These are phyloP conservation scores for Parasitella parasitica DNA, from an alignment of 371 early-diverging fungal species.

Conservation along the genomic window DNA sequence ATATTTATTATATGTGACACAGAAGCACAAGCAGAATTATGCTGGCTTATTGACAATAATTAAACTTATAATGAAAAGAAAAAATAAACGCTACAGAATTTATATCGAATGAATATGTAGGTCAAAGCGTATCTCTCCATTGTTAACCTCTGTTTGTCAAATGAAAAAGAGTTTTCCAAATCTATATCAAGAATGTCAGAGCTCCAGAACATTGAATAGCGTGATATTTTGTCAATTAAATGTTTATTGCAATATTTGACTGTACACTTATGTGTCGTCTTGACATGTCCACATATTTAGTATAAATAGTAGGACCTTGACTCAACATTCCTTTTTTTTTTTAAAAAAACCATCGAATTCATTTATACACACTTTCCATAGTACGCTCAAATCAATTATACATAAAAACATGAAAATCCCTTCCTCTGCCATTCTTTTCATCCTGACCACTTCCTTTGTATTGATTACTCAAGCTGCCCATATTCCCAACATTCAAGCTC, in stretches of 20 bases:
- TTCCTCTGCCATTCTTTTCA: not conserved
- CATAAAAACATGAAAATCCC: not conserved
- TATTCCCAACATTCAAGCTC: constrained; percentile 7
- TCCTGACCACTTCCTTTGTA: not conserved
- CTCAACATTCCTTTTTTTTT: not conserved
- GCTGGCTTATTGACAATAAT: too few relatives aligned
- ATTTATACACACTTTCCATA: not conserved
- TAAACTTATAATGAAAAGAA: too few relatives aligned
- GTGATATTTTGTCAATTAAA: not conserved
- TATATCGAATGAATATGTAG: too few relatives aligned
- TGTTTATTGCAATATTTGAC: not conserved
- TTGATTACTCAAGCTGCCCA: constrained; percentile 8
- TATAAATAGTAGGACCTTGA: not conserved
- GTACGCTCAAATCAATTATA: not conserved
- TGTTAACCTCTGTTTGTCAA: not conserved
- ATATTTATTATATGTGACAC: too few relatives aligned
- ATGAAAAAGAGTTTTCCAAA: not conserved
- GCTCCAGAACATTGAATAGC: not conserved
- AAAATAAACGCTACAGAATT: too few relatives aligned
- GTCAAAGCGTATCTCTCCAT: too few relatives aligned
- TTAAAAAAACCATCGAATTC: not conserved
- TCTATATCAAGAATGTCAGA: not conserved
- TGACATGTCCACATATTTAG: not conserved
- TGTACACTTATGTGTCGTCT: not conserved
- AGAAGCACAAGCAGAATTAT: too few relatives aligned